Evolutionary conservation across 495 filamentous ascomycete species (phyloP).

Genomic region (Aspergillus coremiiformis): DNA sequence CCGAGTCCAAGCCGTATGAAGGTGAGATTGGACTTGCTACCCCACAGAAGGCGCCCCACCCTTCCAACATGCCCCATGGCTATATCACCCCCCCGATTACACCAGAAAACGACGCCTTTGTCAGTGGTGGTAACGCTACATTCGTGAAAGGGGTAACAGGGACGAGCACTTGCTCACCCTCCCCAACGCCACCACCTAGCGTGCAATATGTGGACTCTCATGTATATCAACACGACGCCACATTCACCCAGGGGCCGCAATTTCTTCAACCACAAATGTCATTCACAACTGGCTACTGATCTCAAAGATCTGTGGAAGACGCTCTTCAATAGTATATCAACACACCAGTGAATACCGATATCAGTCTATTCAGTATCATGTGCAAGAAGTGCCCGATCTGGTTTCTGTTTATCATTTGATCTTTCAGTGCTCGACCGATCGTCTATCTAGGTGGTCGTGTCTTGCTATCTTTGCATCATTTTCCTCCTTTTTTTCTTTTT

Average conservation of each 20-base stretch:
- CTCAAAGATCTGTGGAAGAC: not conserved
- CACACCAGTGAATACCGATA: constrained; percentile 6
- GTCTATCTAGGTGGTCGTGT: constrained; percentile 2
- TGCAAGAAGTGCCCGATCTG: constrained; percentile 15
- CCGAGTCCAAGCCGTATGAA: constrained; percentile 48
- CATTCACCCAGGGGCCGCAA: constrained; percentile 31
- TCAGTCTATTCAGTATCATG: constrained; percentile 6
- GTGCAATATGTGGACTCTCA: constrained; percentile 35
- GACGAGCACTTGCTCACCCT: constrained; percentile 30
- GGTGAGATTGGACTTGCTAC: constrained; percentile 58
- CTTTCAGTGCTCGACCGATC: constrained; percentile 7
- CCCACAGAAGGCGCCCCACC: constrained; percentile 70
- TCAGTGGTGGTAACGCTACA: constrained; percentile 24
- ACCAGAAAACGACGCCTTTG: constrained; percentile 67
- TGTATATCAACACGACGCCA: constrained; percentile 33
- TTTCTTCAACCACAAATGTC: constrained; percentile 34
- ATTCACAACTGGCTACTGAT: constrained; percentile 29
- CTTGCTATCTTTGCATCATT: too few species aligned
- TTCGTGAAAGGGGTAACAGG: constrained; percentile 20
- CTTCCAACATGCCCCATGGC: constrained; percentile 61
- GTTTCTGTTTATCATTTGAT: constrained; percentile 13
- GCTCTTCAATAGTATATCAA: constrained; percentile 9
- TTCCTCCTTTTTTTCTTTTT: constrained; percentile 20
- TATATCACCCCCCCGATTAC: constrained; percentile 95
- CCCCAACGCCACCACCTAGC: constrained; percentile 33